These are phyloP conservation scores for Dillenia suffruticosa DNA, from an alignment of 164 flowering plant genomes.

Conservation along the genomic window DNA sequence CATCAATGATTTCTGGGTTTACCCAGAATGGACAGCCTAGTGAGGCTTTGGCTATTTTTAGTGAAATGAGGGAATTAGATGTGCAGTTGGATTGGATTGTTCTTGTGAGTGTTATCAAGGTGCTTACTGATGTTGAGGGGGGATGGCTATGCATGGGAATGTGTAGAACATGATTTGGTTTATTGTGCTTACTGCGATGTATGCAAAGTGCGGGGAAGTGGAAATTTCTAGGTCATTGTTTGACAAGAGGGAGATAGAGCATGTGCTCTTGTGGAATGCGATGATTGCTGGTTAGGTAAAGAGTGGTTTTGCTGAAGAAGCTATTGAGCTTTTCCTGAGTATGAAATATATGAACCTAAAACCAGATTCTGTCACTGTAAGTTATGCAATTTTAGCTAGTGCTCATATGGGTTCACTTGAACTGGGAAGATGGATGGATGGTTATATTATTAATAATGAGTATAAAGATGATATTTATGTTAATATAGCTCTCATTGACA, in stretches of 20 bases:
- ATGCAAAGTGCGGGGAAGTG: conserved; percentile 54
- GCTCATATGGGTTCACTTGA: conserved; percentile 49
- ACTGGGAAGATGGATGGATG: conserved; percentile 42
- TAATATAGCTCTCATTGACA: conserved; percentile 52
- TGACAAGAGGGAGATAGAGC: conserved; percentile 27
- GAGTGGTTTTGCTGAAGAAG: conserved; percentile 53
- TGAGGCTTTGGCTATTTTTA: conserved; percentile 47
- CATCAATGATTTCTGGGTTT: conserved; percentile 49
- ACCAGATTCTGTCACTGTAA: conserved; percentile 39
- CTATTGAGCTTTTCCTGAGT: conserved; percentile 40
- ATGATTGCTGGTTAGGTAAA: conserved; percentile 66
- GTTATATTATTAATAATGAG: conserved; percentile 24
- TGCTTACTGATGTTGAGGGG: conserved; percentile 47
- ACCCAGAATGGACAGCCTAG: conserved; percentile 47
- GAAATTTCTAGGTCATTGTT: conserved; percentile 40
- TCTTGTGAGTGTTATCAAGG: conserved; percentile 50
- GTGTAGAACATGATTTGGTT: conserved; percentile 42
- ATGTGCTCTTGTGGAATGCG: conserved; percentile 53
- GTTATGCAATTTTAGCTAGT: conserved; percentile 42
- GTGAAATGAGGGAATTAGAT: conserved; percentile 34
- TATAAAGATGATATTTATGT: conserved; percentile 34
- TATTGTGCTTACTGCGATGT: conserved; percentile 45
- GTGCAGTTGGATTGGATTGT: conserved; percentile 50
- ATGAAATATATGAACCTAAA: conserved; percentile 29
- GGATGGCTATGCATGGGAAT: conserved; percentile 41